phyloP scores from a whole-genome alignment of 441 rosid species.

The Adansonia madagascariensis region DNA sequence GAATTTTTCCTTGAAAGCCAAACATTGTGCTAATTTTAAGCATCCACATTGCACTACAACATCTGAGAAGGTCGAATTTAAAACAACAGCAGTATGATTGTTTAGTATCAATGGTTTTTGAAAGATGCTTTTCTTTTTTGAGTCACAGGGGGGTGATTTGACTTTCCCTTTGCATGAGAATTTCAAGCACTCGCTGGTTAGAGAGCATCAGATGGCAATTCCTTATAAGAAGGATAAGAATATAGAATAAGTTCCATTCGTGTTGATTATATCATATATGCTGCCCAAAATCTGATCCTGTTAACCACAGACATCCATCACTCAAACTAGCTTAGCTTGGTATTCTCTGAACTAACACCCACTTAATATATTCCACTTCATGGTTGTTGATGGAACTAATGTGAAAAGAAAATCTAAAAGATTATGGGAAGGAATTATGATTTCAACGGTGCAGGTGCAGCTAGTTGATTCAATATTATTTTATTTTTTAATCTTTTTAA shows the following conservation, averaged over 20 bases:
- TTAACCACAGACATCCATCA: neutral
- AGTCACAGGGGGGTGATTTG: neutral
- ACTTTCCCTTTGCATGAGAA: slow-evolving; percentile 3
- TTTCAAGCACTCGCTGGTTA: neutral
- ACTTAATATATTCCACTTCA: slow-evolving; percentile 28
- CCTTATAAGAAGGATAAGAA: neutral
- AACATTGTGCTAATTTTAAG: neutral
- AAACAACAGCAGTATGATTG: neutral
- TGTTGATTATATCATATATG: slow-evolving; percentile 16
- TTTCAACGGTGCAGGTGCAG: neutral
- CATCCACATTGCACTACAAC: neutral
- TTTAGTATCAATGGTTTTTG: neutral
- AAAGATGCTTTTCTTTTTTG: neutral
- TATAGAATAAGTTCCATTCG: slow-evolving; percentile 28
- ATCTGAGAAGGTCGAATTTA: neutral
- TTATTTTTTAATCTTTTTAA: too few relatives aligned
- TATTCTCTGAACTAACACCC: slow-evolving; percentile 18
- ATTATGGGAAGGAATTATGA: slow-evolving; percentile 17
- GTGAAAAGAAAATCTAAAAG: neutral
- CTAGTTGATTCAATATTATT: neutral
- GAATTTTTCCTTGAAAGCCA: neutral
- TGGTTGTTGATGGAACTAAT: slow-evolving; percentile 12
- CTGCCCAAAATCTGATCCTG: slow-evolving; percentile 22
- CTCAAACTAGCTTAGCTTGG: neutral
- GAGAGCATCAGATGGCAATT: neutral